phyloP scores from a whole-genome alignment of 306 rosid genomes.

The Prunus mume region DNA sequence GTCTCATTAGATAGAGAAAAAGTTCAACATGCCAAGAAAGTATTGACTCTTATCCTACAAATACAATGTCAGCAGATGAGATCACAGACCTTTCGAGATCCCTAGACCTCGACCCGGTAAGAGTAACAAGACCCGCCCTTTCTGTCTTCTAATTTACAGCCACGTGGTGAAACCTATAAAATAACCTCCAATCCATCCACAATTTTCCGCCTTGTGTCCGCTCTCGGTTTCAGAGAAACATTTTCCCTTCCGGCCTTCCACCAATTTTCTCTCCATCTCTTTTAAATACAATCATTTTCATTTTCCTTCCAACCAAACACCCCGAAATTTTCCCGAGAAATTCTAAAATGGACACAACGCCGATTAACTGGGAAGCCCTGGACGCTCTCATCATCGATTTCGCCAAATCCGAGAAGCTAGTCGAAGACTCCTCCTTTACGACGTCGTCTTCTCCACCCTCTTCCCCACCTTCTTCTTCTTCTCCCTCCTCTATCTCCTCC shows the following conservation, averaged over 20 bases:
- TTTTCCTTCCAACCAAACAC: background rate
- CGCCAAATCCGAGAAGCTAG: constrained; percentile 86
- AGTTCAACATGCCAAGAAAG: no score
- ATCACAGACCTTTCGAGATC: no score
- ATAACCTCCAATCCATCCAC: background rate
- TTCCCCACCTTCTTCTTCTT: constrained; percentile 29
- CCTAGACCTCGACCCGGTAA: no score
- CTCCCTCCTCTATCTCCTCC: constrained; percentile 64
- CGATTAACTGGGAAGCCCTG: constrained; percentile 92
- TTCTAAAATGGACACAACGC: constrained; percentile 61
- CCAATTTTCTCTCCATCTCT: background rate
- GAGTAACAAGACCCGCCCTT: background rate
- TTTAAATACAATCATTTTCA: background rate
- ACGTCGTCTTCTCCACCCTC: constrained; percentile 35
- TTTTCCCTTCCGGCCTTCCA: background rate
- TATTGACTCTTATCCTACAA: no score
- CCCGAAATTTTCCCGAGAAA: constrained; percentile 15
- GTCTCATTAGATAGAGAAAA: no score
- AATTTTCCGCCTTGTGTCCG: background rate
- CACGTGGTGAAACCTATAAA: constrained; percentile 5
- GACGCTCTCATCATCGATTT: constrained; percentile 80
- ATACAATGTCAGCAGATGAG: no score
- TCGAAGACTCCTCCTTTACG: constrained; percentile 46
- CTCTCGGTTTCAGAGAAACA: background rate
- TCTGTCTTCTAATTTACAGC: background rate